Percentiles rank a stretch among this genome's conserved stretches.
Conservation (phyloP, 2,329 filamentous ascomycete species). For the Fusarium udum region DNA sequence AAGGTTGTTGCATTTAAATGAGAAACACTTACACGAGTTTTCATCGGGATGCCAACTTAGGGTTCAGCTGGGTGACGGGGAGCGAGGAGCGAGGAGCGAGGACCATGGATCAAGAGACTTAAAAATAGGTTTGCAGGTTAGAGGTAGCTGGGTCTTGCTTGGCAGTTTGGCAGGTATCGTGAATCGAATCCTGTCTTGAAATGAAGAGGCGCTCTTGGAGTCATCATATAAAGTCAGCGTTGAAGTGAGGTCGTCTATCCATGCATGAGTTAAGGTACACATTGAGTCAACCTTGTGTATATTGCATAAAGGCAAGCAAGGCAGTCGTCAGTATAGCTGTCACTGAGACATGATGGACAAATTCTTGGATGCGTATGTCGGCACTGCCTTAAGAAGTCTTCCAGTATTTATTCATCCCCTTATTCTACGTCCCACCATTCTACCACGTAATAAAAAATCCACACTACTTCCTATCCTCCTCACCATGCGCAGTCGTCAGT, state of each 20-base stretch:
- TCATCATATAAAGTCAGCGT: neutral
- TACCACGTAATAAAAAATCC: neutral
- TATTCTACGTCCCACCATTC: neutral
- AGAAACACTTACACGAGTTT: constrained; percentile 7
- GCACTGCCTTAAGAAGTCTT: neutral
- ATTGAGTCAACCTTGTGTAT: neutral
- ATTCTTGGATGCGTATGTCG: neutral
- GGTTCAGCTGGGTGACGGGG: neutral
- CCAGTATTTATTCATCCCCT: neutral
- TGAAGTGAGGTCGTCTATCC: neutral
- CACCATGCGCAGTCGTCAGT: constrained; percentile 14
- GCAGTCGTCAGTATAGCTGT: neutral
- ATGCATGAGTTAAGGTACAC: neutral
- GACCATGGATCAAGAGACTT: neutral
- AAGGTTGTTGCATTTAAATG: neutral
- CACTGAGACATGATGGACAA: neutral
- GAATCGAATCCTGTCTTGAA: constrained; percentile 26
- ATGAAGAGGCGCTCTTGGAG: neutral
- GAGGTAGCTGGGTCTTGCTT: neutral
- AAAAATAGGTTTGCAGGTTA: constrained; percentile 3
- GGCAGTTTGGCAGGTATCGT: constrained; percentile 2
- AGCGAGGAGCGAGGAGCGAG: neutral
- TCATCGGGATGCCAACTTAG: constrained; percentile 1
- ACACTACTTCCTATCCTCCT: neutral
- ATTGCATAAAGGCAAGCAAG: neutral